Conservation (phyloP, 202 grass and related monocot genomes). For the Setaria italica region DNA sequence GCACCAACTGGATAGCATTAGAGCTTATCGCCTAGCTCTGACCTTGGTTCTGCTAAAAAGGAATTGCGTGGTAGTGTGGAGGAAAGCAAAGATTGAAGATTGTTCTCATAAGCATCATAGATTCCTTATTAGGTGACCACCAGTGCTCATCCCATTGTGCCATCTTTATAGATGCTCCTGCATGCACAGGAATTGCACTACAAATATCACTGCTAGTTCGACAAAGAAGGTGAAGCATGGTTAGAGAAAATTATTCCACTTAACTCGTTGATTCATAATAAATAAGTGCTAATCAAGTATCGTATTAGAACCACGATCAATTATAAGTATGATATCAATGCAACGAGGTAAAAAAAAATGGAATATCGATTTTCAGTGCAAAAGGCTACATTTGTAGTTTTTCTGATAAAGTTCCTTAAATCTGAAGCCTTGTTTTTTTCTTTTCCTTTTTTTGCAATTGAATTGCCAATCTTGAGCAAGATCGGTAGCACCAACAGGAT, state of each 20-base stretch:
- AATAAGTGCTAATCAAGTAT: too few relatives aligned
- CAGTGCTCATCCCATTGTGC: neutral
- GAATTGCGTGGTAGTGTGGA: neutral
- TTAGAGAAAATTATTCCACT: too few relatives aligned
- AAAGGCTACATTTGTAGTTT: neutral
- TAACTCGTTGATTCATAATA: too few relatives aligned
- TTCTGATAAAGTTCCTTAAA: too few relatives aligned
- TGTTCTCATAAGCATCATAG: too few relatives aligned
- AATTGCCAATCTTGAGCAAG: neutral
- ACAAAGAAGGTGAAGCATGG: too few relatives aligned
- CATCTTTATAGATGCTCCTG: neutral
- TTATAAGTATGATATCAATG: neutral
- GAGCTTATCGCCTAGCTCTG: too few relatives aligned
- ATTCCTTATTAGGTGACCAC: neutral
- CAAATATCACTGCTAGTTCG: too few relatives aligned
- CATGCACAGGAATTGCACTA: neutral
- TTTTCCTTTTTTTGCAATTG: neutral
- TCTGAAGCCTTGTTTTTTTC: too few relatives aligned
- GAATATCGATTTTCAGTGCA: neutral
- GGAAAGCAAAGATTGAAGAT: too few relatives aligned
- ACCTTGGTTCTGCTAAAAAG: neutral
- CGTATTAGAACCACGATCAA: too few relatives aligned
- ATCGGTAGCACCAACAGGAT: neutral
- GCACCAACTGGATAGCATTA: neutral
- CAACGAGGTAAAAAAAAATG: neutral